Base-by-base conservation (phyloP, 2,329 filamentous ascomycete genomes). In the Sporothrix sp. region DNA sequence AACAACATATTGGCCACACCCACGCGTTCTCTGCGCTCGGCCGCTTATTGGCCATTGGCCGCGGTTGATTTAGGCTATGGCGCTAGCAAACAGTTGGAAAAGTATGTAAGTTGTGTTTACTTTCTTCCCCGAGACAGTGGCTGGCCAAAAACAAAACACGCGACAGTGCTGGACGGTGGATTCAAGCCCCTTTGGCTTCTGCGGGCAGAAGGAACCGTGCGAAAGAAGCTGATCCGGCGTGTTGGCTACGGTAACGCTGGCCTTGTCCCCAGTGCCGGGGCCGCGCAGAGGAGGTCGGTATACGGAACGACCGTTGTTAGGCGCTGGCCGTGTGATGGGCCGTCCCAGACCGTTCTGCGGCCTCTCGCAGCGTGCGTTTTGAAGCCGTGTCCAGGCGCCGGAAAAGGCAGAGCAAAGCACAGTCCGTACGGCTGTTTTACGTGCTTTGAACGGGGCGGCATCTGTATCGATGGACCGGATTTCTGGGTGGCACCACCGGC, bases 231-330 rank as follows among this genome's bases (percentile, higher is more conserved):
- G 54, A 7, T 61, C 61, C 7, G 73, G 72, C 3, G 73, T 73
- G 55, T 76, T 75, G 13, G 65, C 73, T 36, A 76, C 65, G 8
- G 75, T 67, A 32, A 76, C 60, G 36, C 60, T 70, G 7, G 62
- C 66, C 59, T 74, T 66, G 54, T 75, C 70, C 1, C 65, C 66
- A n/a, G n/a, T n/a, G n/a, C n/a, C n/a, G n/a, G n/a, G n/a, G n/a
- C n/a, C n/a, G n/a, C n/a, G n/a, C n/a, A n/a, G n/a, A n/a, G n/a
- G n/a, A n/a, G n/a, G n/a, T n/a, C n/a, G n/a, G n/a, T n/a, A n/a
- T n/a, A n/a, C n/a, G n/a, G n/a, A n/a, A n/a, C n/a, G n/a, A n/a
- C n/a, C n/a, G n/a, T n/a, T n/a, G n/a, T n/a, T n/a, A n/a, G n/a
- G n/a, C n/a, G n/a, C n/a, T n/a, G n/a, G n/a, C n/a, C n/a, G n/a